Evolutionary conservation across 495 filamentous ascomycete genomes (phyloP), one percentile per base, ranked within the genome.

Genomic region (Penicillium samsonianum): DNA sequence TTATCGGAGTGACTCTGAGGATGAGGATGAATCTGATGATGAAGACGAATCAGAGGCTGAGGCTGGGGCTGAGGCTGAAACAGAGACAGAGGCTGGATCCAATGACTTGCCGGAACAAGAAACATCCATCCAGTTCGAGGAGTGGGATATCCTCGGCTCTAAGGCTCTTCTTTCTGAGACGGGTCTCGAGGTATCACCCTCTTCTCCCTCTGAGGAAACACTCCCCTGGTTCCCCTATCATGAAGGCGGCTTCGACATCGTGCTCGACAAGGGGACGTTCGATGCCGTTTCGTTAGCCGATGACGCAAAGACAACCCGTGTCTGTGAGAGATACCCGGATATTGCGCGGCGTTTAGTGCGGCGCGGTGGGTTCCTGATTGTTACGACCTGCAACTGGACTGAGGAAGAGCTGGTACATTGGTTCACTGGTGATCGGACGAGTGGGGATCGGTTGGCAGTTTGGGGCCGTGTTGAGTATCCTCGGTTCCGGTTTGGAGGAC

Each of bases 371-470:
- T 76, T 88, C 41, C 80, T 97, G 63, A 67, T 96, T 31, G 83
- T 98, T 22, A 97, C 94, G 59, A 96, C 90, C 66, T 98, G 94
- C 69, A 98, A 98, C 74, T 98, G 94, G 94, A 96, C 94, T 35
- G 91, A 94, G 77, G 81, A 84, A 53, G 94, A 98, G 79, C 72
- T 98, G 65, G 75, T 79, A 56, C 67, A 64, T 11, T 95, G 91
- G 91, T 92, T 96, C 71, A 81, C 75, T 47, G 70, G 67, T 19
- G 65, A 57, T 19, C 19, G 59, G 38, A 60, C 56, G 52, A 60
- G 54, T 1, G 65, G 68, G 30, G 72, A 70, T 66, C 63, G 67
- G 52, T 73, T 91, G 61, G 68, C 70, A 54, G 81, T 80, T 62
- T 82, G 84, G 62, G 86, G 84, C 0, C 80, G 78, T 61, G 82